Conservation (phyloP, 345 rosid genomes). For the Populus deltoides region DNA sequence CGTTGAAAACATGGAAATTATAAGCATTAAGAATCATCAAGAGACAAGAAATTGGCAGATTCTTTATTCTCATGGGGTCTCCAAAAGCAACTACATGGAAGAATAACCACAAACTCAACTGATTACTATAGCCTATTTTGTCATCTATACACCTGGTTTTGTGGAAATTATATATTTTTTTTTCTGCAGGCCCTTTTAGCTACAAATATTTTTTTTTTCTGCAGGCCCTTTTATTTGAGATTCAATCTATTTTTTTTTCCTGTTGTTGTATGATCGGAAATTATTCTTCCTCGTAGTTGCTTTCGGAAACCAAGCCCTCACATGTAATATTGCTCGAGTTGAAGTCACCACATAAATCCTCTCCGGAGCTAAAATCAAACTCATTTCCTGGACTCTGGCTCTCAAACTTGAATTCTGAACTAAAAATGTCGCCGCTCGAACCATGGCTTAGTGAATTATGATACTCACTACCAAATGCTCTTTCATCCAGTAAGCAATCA, state of each 20-base stretch:
- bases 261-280: slow-evolving; percentile 18
- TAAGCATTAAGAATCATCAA: not conserved
- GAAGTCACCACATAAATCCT: slow-evolving; percentile 37
- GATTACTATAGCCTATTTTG: not conserved
- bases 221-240: not conserved
- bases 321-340: slow-evolving; percentile 31
- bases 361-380: slow-evolving; percentile 37
- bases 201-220: not conserved
- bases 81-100: slow-evolving; percentile 5
- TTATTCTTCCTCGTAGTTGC: slow-evolving; percentile 21
- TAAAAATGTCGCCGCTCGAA: slow-evolving; percentile 37
- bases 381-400: slow-evolving; percentile 42
- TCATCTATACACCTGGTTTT: not conserved
- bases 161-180: not conserved
- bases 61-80: not conserved
- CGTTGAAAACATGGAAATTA: not conserved
- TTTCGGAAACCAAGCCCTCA: slow-evolving; percentile 19
- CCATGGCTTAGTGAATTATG: slow-evolving; percentile 26
- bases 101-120: slow-evolving; percentile 25
- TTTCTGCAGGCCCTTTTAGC: not conserved
- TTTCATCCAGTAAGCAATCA: slow-evolving; percentile 15
- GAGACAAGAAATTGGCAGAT: not conserved
- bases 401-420: slow-evolving; percentile 48
- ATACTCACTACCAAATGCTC: slow-evolving; percentile 25
- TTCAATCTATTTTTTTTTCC: not conserved